phyloP scores from a whole-genome alignment of 345 rosid species.

The Acer campestre region DNA sequence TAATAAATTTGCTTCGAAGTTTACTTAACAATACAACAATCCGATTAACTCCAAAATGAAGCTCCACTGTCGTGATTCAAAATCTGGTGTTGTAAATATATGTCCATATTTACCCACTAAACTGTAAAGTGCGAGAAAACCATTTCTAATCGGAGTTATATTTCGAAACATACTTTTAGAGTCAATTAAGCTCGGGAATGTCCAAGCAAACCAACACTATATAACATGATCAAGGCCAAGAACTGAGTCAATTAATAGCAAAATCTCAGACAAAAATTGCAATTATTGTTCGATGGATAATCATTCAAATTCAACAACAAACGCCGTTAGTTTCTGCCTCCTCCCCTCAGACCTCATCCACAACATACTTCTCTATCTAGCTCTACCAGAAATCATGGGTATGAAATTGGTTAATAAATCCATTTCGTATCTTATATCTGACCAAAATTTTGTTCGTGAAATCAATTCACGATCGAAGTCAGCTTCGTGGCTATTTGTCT shows the following conservation, averaged over 20 bases:
- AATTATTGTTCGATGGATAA: slow-evolving; percentile 26
- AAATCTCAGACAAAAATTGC: not conserved
- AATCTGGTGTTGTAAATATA: too few relatives aligned
- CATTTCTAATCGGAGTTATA: too few relatives aligned
- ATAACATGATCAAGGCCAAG: not conserved
- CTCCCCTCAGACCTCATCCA: slow-evolving; percentile 80
- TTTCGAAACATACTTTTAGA: too few relatives aligned
- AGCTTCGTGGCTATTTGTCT: slow-evolving; percentile 68
- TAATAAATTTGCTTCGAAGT: not conserved
- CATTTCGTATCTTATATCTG: slow-evolving; percentile 46
- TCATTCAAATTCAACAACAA: slow-evolving; percentile 22
- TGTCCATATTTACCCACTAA: too few relatives aligned
- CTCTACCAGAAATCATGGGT: slow-evolving; percentile 62
- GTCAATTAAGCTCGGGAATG: too few relatives aligned
- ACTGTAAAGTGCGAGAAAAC: too few relatives aligned
- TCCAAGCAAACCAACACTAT: not conserved
- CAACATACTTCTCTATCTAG: slow-evolving; percentile 57
- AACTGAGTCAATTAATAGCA: not conserved
- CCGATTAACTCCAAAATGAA: too few relatives aligned
- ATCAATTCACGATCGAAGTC: slow-evolving; percentile 52
- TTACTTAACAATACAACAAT: not conserved
- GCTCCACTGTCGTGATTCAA: too few relatives aligned
- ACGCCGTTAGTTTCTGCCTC: slow-evolving; percentile 60
- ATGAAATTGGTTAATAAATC: slow-evolving; percentile 57
- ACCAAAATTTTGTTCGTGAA: slow-evolving; percentile 50